Base-by-base conservation (phyloP, 176 grass and related monocot species). In the Juncus effusus region DNA sequence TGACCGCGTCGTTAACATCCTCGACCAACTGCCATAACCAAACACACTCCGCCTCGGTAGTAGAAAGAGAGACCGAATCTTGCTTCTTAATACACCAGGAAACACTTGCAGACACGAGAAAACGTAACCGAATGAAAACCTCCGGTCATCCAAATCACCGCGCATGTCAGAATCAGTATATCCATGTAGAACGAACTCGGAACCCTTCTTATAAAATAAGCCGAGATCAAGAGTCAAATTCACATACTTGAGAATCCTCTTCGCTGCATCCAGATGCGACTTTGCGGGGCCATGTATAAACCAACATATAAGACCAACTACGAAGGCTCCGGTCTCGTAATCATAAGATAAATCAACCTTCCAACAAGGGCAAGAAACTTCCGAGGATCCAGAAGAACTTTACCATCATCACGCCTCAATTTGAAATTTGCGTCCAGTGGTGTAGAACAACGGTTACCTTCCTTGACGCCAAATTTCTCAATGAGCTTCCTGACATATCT, bases 271-370 rank as follows among this genome's bases (percentile, higher is more conserved):
- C 1, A 67, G 11, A 50, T 52, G 38, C n/a, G 38, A 9, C 1
- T 70, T 6, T 45, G 42, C 7, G 3, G 47, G 42, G 52, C 41
- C 7, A 28, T 56, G 41, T 4, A 70, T 67, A 36, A 11, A 50
- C 14, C 11, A 39, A 52, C 63, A 44, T 9, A 67, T 13, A 67
- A 67, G 39, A 1, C 65, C 6, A 55, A 70, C 45, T 6, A 4
- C 3, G 36, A 70, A 70, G 36, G 13, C 6, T 70, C 47, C 0
- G 14, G 0, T 70, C 45, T 56, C 53, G 7, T 70, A 38, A 70
- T 70, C 7, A 15, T 70, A 10, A 70, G 55, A n/a, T 70, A 70
- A 36, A 70, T 70, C 6, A 70, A 7, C 50, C 44, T 70, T 36
- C 7, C 47, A 56, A 70, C 3, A 70, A 38, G 15, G 6, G 13